Conservation (phyloP, 169 alveolate species). For the Theileria orientalis region DNA sequence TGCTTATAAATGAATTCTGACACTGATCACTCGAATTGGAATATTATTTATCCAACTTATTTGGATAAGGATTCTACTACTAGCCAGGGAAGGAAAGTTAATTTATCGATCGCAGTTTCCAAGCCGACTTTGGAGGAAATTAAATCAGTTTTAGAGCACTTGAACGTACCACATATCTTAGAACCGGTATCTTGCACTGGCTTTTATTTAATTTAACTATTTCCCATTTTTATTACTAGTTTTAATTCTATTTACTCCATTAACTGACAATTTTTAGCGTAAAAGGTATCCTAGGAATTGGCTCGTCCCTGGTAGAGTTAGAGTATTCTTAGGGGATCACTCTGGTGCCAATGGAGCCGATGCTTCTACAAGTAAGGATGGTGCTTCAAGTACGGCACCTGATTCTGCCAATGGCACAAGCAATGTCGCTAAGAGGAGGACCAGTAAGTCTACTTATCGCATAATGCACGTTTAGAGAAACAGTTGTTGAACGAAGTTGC, state of each 20-base stretch:
- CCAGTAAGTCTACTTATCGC: slow-evolving; percentile 17
- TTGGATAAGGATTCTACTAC: slow-evolving; percentile 69
- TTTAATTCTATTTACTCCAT: not conserved
- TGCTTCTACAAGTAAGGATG: too few relatives aligned
- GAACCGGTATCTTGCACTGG: slow-evolving; percentile 42
- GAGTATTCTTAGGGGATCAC: slow-evolving; percentile 50
- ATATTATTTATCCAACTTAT: slow-evolving; percentile 70
- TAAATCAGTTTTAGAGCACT: slow-evolving; percentile 68
- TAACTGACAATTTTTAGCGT: slow-evolving; percentile 16
- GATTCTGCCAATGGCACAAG: too few relatives aligned
- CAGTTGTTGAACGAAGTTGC: slow-evolving; percentile 41
- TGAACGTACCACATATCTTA: slow-evolving; percentile 62
- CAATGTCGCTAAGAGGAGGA: slow-evolving; percentile 37
- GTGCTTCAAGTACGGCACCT: too few relatives aligned
- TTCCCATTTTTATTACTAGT: too few relatives aligned
- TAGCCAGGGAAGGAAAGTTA: slow-evolving; percentile 72
- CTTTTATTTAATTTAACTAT: not conserved
- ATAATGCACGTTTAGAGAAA: slow-evolving; percentile 13
- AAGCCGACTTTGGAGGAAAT: slow-evolving; percentile 75
- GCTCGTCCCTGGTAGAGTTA: slow-evolving; percentile 71
- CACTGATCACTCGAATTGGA: slow-evolving; percentile 44
- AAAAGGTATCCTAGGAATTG: slow-evolving; percentile 73
- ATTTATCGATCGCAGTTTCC: slow-evolving; percentile 56
- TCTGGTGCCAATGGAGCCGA: not conserved
- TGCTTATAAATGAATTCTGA: not conserved